phyloP scores from a whole-genome alignment of 2,329 filamentous ascomycete genomes.

The Lasiodiplodia sp. region DNA sequence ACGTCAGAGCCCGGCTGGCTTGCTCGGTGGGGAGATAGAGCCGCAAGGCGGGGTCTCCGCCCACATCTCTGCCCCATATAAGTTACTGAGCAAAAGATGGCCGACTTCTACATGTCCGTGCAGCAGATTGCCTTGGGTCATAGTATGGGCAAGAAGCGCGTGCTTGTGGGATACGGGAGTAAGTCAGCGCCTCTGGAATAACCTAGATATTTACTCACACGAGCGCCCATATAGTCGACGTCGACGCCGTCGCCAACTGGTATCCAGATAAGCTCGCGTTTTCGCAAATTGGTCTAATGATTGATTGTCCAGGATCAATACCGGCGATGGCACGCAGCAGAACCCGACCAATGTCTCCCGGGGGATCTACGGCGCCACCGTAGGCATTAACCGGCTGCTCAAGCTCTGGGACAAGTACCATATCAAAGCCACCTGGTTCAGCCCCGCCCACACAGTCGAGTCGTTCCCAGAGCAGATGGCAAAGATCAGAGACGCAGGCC shows the following conservation, averaged over 20 bases:
- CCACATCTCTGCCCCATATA: not conserved
- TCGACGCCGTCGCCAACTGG: constrained; percentile 51
- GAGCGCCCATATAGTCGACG: constrained; percentile 39
- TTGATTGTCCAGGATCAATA: constrained; percentile 47
- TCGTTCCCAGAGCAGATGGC: constrained; percentile 58
- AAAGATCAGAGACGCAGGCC: constrained; percentile 52
- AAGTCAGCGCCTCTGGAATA: not conserved
- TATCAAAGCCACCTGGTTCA: constrained; percentile 53
- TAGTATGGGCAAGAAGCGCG: constrained; percentile 45
- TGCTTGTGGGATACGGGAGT: constrained; percentile 49
- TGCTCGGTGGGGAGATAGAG: not conserved
- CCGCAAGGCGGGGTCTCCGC: not conserved
- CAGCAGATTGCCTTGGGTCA: constrained; percentile 15
- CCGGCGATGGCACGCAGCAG: constrained; percentile 44
- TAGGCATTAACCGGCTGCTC: constrained; percentile 51
- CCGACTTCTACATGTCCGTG: constrained; percentile 19
- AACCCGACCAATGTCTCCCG: constrained; percentile 51
- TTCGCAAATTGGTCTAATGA: not conserved
- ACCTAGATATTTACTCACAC: not conserved
- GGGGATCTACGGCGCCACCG: constrained; percentile 51
- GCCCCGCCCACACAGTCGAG: constrained; percentile 54
- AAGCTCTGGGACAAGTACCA: constrained; percentile 51
- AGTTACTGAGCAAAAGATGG: not conserved
- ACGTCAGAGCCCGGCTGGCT: not conserved
- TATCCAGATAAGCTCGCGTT: constrained; percentile 27